Base-by-base conservation (phyloP, 2,329 filamentous ascomycete species). In the Nemania sp. region DNA sequence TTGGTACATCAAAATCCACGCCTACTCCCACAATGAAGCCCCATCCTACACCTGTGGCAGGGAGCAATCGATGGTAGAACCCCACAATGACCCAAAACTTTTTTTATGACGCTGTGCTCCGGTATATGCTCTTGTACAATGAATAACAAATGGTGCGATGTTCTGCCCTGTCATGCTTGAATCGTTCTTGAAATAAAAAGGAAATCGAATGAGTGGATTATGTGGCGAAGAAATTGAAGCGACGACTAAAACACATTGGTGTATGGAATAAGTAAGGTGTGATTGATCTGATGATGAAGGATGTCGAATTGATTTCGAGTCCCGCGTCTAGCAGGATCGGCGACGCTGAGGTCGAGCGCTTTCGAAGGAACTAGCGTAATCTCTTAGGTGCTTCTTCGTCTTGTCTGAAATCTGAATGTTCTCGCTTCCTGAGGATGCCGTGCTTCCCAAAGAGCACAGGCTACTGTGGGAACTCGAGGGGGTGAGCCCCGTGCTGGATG, bases 301-400 rank as follows among this genome's bases (percentile, higher is more conserved):
- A 39, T 56, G 43, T 59, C 11, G 49, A 43, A 49, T 51, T 59
- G 49, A 48, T 20, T 35, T 39, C 20, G 25, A 46, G 42, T 42
- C 17, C 39, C 34, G 17, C 43, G 56, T 63, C 72, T 81, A 86
- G 72, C 82, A 80, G 32, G 84, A 83, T 78, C 87, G 77, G 70
- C 84, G 78, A 67, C 84, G 82, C 56, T 71, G 69, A 15, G 80
- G 73, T 63, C 90, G 84, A 59, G 90, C 88, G 67, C 92, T 90
- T 76, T 97, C 93, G 74, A 97, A 97, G 2, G 90, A 92, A 72
- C 89, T 90, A 67, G 91, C 90, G 76, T 97, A 97, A 67, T 90
- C 89, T 72, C 89, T 87, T 37, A 97, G 84, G 74, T 96, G 92
- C 75, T 86, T 87, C 70, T 87, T 87, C 29, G 90, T 88, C 75